Conservation (phyloP, 2,329 filamentous ascomycete species). For the Thelonectria blattea region DNA sequence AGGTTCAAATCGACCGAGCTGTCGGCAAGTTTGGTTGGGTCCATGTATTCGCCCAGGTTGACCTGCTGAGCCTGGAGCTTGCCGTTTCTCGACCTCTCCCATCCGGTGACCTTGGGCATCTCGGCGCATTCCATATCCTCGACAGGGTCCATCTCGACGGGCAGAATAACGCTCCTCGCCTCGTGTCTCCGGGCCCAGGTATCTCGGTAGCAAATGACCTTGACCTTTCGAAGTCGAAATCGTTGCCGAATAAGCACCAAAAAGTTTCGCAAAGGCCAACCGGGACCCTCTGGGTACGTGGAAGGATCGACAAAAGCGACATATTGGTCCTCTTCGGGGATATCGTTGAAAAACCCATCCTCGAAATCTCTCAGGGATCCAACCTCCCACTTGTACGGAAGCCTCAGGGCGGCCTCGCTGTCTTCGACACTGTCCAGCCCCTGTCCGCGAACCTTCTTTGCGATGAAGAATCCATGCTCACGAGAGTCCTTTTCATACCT, state of each 20-base stretch:
- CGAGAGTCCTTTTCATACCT: constrained; percentile 79
- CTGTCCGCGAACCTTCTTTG: constrained; percentile 68
- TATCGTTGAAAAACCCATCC: constrained; percentile 80
- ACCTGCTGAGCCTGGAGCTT: constrained; percentile 81
- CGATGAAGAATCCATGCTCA: constrained; percentile 96
- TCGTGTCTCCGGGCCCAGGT: constrained; percentile 78
- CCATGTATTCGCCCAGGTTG: constrained; percentile 91
- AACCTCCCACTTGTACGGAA: constrained; percentile 78
- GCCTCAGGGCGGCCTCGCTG: constrained; percentile 52
- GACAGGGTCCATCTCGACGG: constrained; percentile 61
- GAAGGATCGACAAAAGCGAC: constrained; percentile 92
- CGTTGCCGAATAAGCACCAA: constrained; percentile 83
- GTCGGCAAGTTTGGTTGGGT: constrained; percentile 84
- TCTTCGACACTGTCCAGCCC: constrained; percentile 55
- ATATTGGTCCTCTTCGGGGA: constrained; percentile 75
- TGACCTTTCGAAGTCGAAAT: constrained; percentile 77
- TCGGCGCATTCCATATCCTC: constrained; percentile 52
- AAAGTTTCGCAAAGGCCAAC: constrained; percentile 92
- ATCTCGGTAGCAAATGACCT: constrained; percentile 91
- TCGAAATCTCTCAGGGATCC: constrained; percentile 80
- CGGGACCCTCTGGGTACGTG: constrained; percentile 84
- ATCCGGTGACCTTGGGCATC: constrained; percentile 92
- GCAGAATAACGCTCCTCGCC: constrained; percentile 80
- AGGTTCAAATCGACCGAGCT: constrained; percentile 95
- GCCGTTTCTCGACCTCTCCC: constrained; percentile 83